Evolutionary conservation across 129 eudicot species (phyloP), one percentile per base, ranked within the genome.

Genomic region (Chrysanthemum lavandulifolium): DNA sequence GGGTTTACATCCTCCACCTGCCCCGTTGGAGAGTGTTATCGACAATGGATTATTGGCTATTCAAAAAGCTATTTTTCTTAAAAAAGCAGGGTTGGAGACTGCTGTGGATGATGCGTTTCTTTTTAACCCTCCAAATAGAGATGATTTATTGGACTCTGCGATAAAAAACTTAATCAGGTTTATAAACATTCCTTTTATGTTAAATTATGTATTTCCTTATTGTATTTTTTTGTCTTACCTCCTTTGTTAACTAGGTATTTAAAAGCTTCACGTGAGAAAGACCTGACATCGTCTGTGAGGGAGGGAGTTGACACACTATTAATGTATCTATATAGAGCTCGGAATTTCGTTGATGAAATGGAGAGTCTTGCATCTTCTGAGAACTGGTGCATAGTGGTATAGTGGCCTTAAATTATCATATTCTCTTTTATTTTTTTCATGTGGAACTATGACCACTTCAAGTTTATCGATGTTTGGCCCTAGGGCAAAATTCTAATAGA

Each of bases 1-100:
- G 99, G 97, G 97, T 56, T 81, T 95, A 83, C 99, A 90, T 73
- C 99, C 99, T 71, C 99, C 99, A 27, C 99, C 99, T 36, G 66
- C 85, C 68, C 86, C 83, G 64, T 82, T 95, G 18, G 99, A 95
- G 82, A 87, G 82, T 76, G 97, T 95, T 65, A 83, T 95, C 49
- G 99, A 95, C 64, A 89, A 88, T 74, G 99, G 99, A 31, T 78
- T 95, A 71, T 79, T 83, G 84, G 86, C 96, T 59, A 88, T 95
- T 73, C 97, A 95, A 79, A 83, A 89, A 85, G 97, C 99, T 75
- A 79, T 73, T 33, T 90, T 88, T 82, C 92, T 95, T 58, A 95
- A 80, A 66, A 95, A 95, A 75, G 97, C 97, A 61, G 99, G 99
- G 31, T 80, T 95, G 71, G 97, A 95, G 84, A 79, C 96, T 76